Evolutionary conservation across 2,329 filamentous ascomycete species (phyloP).

Genomic region (Botrytis porri): DNA sequence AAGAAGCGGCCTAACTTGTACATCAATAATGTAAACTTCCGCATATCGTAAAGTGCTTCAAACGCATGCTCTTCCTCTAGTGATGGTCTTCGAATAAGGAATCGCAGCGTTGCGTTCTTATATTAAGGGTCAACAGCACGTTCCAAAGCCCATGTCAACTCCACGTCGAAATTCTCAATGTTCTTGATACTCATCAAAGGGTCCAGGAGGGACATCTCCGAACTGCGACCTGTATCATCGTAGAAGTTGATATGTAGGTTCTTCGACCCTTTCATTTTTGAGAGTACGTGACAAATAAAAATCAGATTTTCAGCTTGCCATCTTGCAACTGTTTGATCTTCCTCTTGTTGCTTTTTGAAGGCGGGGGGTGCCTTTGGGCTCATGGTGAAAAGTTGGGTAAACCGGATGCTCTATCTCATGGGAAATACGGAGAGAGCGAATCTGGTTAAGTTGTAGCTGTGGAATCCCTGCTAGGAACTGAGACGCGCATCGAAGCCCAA

Average conservation of each 20-base stretch:
- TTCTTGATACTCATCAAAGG: neutral
- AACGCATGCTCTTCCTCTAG: neutral
- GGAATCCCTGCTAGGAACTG: neutral
- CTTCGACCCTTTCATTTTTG: neutral
- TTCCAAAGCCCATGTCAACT: neutral
- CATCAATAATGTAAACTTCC: neutral
- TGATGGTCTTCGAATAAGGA: neutral
- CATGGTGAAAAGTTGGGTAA: neutral
- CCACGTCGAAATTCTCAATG: neutral
- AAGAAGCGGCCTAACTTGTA: neutral
- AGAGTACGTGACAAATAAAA: neutral
- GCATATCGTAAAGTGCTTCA: neutral
- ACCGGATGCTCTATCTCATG: fast-evolving
- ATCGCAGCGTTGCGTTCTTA: neutral
- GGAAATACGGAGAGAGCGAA: neutral
- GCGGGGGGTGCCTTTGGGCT: neutral
- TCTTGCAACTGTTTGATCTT: neutral
- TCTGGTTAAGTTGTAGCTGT: neutral
- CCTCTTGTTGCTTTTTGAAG: neutral
- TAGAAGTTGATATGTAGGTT: neutral
- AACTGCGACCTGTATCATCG: neutral
- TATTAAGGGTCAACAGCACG: neutral
- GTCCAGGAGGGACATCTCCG: fast-evolving
- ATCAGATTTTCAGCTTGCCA: neutral
- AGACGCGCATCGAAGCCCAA: neutral